Base-by-base conservation (phyloP, 805 yeast species). In the Yamadazyma olivae region DNA sequence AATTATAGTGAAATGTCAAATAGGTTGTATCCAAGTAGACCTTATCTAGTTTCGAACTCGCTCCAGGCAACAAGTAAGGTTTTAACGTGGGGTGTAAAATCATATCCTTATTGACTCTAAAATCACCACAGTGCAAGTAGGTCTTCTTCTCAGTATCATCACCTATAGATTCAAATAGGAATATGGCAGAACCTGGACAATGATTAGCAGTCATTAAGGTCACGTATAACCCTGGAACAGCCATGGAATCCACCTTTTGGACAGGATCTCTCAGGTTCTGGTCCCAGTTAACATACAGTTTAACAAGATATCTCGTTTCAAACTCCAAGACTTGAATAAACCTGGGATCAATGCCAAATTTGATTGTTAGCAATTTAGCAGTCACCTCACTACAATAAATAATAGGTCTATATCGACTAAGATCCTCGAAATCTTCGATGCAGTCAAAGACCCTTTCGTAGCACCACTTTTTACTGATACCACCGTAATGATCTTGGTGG, bases 401-500 rank as follows among this genome's bases (percentile, higher is more conserved):
- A 5, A 65, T 64, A 0, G 88, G 90, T 35, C 75, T 72, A 32
- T 54, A 59, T 18, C 46, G 51, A 12, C 43, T 32, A 3, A 48
- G 44, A 33, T 51, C 45, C 14, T 48, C 51, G 33, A 49, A 54
- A 37, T 59, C 57, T 25, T 43, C 45, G 13, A 49, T 56, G 4
- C 49, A 47, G 25, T 50, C 57, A 32, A 67, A 57, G 2, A 65
- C 59, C 17, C 70, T 44, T 38, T 66, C 70, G 27, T 57, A 53
- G 30, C 71, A 59, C 98, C 98, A 93, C 16, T 71, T 67, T 49
- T 83, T 84, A 3, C 80, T 61, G 12, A 93, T 59, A 0, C 99
- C 98, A 3, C 87, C 88, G 53, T 93, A 93, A 55, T 93, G 99
- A 55, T 93, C 99, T 0, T 95, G 68, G 57, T 93, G 99, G 63